These are phyloP conservation scores for Pseudocercospora cruenta DNA, from an alignment of 2,329 filamentous ascomycete genomes.

Conservation along the genomic window DNA sequence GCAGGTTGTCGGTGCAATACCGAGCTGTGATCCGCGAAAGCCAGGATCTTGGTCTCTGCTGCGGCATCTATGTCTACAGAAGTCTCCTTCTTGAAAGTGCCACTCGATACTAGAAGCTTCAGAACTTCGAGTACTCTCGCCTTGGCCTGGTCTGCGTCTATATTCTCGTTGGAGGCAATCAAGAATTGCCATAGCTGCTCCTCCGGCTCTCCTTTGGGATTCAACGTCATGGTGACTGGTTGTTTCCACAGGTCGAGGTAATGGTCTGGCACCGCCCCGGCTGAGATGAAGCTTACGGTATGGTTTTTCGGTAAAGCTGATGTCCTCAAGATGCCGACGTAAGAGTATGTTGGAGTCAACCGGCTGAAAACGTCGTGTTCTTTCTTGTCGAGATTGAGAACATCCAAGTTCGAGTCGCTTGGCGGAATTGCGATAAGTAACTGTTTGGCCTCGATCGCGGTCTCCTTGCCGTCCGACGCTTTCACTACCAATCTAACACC, in stretches of 20 bases:
- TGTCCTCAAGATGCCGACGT: constrained; percentile 3
- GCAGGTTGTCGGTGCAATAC: constrained; percentile 3
- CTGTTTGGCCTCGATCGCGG: constrained; percentile 12
- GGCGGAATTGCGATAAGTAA: constrained; percentile 10
- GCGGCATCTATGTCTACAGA: neutral
- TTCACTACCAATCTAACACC: constrained; percentile 3
- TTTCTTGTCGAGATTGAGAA: constrained; percentile 5
- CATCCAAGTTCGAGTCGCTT: constrained; percentile 8
- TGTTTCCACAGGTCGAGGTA: constrained; percentile 12
- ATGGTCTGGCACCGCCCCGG: constrained; percentile 7
- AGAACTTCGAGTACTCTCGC: constrained; percentile 7
- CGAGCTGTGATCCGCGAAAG: constrained; percentile 2
- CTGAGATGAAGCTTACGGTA: constrained; percentile 4
- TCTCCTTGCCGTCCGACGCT: neutral
- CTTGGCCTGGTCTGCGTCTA: constrained; percentile 5
- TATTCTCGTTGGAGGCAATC: constrained; percentile 4
- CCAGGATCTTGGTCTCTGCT: neutral
- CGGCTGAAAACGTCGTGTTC: constrained; percentile 9
- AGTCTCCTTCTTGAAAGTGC: constrained; percentile 5
- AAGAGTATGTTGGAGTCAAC: neutral
- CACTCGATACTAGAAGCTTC: neutral
- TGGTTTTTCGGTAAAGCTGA: constrained; percentile 11
- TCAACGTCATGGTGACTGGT: neutral
- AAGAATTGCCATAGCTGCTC: neutral
- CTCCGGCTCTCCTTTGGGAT: neutral